Conservation (phyloP, 805 yeast genomes). For the Komagataella pastoris region DNA sequence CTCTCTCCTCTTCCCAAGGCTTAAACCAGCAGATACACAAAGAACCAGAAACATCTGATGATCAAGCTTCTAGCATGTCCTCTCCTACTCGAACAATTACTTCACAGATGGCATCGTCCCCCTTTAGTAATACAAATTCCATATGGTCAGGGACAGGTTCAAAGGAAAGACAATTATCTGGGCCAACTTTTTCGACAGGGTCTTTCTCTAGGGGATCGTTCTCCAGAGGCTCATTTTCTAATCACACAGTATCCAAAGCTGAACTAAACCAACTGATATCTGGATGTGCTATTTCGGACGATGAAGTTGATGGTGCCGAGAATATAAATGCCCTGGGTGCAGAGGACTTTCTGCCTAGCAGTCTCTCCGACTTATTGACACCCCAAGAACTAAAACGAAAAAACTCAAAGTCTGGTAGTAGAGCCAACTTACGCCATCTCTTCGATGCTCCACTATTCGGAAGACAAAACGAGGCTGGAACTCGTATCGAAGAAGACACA, state of each 20-base stretch:
- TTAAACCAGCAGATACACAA: constrained; percentile 1
- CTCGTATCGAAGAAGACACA: constrained; percentile 13
- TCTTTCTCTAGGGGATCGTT: constrained; percentile 2
- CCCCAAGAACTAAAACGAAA: constrained; percentile 71
- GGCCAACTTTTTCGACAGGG: constrained; percentile 1
- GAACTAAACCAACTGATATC: not conserved
- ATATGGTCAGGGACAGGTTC: constrained; percentile 8
- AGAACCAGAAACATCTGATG: constrained; percentile 8
- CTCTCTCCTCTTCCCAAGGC: not conserved
- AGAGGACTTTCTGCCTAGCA: constrained; percentile 74
- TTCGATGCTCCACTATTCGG: not conserved
- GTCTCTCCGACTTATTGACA: constrained; percentile 67
- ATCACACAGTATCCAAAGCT: not conserved
- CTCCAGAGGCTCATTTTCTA: not conserved
- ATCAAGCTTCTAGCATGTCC: constrained; percentile 1
- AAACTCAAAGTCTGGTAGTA: constrained; percentile 34
- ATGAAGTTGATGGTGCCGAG: constrained; percentile 4
- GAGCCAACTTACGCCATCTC: not conserved
- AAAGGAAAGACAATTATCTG: not conserved
- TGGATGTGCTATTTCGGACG: constrained; percentile 8
- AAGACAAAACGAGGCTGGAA: constrained; percentile 22
- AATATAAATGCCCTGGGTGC: constrained; percentile 20
- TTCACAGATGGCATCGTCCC: constrained; percentile 9
- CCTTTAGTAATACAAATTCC: constrained; percentile 10
- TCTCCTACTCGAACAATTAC: not conserved